A percentile compares a stretch with the other conserved stretches of the same genome.
Evolutionary conservation across 2,329 filamentous ascomycete genomes (phyloP).

Genomic region (Cryphonectria radicalis): DNA sequence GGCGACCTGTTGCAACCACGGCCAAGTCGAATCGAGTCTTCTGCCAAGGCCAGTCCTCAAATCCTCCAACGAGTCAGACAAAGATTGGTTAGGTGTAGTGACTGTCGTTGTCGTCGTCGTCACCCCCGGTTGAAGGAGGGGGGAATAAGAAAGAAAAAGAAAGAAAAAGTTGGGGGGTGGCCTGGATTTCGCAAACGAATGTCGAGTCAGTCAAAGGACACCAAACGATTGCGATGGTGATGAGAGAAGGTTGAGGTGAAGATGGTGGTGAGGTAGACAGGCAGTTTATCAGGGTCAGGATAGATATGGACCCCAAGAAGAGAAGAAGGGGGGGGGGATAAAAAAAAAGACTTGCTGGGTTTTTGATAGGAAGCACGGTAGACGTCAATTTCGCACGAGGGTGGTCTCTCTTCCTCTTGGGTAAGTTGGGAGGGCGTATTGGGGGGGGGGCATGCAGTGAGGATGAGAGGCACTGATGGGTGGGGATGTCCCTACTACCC

Average conservation of each 20-base stretch:
- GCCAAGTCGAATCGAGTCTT: not conserved
- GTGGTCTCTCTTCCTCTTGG: slow-evolving; percentile 1
- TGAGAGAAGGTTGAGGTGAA: not conserved
- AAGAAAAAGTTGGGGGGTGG: not conserved
- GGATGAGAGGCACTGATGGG: not conserved
- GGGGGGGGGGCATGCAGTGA: not conserved
- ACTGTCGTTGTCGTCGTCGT: slow-evolving; percentile 4
- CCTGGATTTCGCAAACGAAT: slow-evolving; percentile 5
- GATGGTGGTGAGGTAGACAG: slow-evolving; percentile 4
- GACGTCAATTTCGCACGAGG: slow-evolving; percentile 21
- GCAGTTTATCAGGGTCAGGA: not conserved
- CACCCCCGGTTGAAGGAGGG: not conserved
- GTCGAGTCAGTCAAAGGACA: slow-evolving; percentile 11
- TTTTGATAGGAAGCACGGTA: not conserved
- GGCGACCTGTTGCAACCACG: slow-evolving; percentile 1
- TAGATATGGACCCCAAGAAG: slow-evolving; percentile 2
- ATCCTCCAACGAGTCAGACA: slow-evolving; percentile 12
- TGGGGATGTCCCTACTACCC: slow-evolving; percentile 10
- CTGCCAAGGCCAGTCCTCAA: not conserved
- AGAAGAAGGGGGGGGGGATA: slow-evolving; percentile 2
- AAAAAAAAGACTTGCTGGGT: slow-evolving; percentile 14
- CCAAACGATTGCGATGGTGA: slow-evolving; percentile 9
- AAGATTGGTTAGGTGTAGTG: not conserved
- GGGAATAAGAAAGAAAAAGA: not conserved
- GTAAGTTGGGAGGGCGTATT: not conserved